A percentile compares a stretch with the other conserved stretches of the same genome.
phyloP scores from a whole-genome alignment of 176 grass and related monocot genomes.

The Miscanthus lutarioriparius region DNA sequence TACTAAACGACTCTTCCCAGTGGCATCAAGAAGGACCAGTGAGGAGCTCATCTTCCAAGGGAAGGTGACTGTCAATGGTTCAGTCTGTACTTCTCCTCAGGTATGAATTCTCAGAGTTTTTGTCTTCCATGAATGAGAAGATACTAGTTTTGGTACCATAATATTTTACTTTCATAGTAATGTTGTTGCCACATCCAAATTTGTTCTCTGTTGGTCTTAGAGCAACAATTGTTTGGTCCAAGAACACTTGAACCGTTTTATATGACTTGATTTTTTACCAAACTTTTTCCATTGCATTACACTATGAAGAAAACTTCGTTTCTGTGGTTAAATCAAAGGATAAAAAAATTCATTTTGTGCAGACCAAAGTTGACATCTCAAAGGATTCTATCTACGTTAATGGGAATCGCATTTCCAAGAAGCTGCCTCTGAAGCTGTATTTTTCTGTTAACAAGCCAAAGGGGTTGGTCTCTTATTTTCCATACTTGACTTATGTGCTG shows the following conservation, averaged over 20 bases:
- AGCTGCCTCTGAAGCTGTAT: constrained; percentile 77
- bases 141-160: neutral
- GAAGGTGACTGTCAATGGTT: constrained; percentile 96
- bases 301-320: neutral
- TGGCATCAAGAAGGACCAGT: constrained; percentile 83
- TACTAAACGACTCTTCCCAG: constrained; percentile 39
- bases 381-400: constrained; percentile 98
- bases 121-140: neutral
- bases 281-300: neutral
- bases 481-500: neutral
- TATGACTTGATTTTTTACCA: neutral
- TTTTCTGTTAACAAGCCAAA: constrained; percentile 98
- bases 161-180: neutral
- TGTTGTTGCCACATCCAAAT: neutral
- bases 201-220: neutral
- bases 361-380: constrained; percentile 75
- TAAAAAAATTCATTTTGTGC: constrained; percentile 34
- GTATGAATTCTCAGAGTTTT: constrained; percentile 36
- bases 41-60: constrained; percentile 97
- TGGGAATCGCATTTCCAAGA: constrained; percentile 84
- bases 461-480: constrained; percentile 57
- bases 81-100: constrained; percentile 82
- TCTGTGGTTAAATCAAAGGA: neutral
- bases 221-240: neutral
- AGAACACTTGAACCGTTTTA: neutral